Evolutionary conservation across 2,329 filamentous ascomycete genomes (phyloP).

Genomic region (Talaromyces sp.): DNA sequence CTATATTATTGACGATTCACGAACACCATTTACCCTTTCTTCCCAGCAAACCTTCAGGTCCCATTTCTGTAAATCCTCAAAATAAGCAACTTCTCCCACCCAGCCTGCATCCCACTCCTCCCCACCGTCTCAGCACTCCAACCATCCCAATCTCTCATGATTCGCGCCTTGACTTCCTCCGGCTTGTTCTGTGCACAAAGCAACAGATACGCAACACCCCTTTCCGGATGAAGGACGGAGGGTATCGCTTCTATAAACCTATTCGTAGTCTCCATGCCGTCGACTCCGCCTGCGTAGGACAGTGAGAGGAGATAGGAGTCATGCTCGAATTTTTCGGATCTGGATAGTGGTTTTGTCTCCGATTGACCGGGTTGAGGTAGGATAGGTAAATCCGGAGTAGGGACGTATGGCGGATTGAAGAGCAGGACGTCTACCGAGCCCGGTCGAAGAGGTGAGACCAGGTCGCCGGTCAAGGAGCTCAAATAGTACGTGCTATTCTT

Average conservation of each 20-base stretch:
- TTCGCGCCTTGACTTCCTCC: conserved; percentile 62
- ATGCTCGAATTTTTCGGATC: conserved; percentile 59
- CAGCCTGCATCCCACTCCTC: conserved; percentile 77
- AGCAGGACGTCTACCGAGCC: conserved; percentile 74
- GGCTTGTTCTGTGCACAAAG: conserved; percentile 90
- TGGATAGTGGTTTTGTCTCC: conserved; percentile 27
- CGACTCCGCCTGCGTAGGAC: conserved; percentile 80
- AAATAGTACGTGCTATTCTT: conserved; percentile 52
- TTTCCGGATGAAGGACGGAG: conserved; percentile 53
- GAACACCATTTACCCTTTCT: neutral
- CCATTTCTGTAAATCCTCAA: conserved; percentile 70
- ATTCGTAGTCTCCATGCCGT: conserved; percentile 93
- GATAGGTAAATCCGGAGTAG: conserved; percentile 69
- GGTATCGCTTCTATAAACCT: conserved; percentile 69
- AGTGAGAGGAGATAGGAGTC: conserved; percentile 80
- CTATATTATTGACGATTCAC: neutral
- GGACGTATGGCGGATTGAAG: conserved; percentile 97
- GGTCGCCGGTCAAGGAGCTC: conserved; percentile 66
- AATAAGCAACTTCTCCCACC: conserved; percentile 92
- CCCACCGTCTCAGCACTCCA: conserved; percentile 79
- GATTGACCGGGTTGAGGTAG: conserved; percentile 35
- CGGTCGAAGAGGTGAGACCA: conserved; percentile 59
- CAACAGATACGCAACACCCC: conserved; percentile 83
- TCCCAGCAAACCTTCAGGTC: neutral
- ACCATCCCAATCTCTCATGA: conserved; percentile 55